Conservation (phyloP, 768 basidiomycete genomes). For the Lepiota brunneoincarnata region DNA sequence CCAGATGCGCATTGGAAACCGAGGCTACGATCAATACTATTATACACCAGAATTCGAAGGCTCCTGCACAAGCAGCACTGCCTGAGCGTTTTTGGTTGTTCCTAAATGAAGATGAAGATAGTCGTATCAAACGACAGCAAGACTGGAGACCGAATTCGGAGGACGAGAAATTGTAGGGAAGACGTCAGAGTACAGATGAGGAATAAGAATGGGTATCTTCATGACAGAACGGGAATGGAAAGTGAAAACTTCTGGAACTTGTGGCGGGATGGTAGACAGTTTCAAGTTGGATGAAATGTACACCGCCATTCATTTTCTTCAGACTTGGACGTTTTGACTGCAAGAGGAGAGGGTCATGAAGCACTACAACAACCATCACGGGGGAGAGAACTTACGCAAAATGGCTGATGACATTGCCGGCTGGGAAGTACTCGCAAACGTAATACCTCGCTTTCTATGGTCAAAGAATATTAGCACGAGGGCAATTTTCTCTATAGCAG, state of each 20-base stretch:
- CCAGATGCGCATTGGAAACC: conserved; percentile 6
- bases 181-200: conserved; percentile 1
- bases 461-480: conserved; percentile 6
- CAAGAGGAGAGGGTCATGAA: background rate
- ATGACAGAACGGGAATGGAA: conserved; percentile 8
- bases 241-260: background rate
- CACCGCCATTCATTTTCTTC: conserved; percentile 11
- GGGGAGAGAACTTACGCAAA: conserved; percentile 48
- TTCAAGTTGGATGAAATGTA: background rate
- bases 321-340: conserved; percentile 47
- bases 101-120: background rate
- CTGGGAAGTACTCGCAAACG: conserved; percentile 68
- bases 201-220: conserved; percentile 4
- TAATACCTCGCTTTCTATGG: conserved; percentile 52
- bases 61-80: background rate
- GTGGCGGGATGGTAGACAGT: background rate
- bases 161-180: conserved; percentile 7
- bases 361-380: background rate
- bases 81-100: background rate
- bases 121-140: background rate
- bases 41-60: background rate
- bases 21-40: background rate
- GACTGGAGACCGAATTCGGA: conserved; percentile 4
- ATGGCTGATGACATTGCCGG: conserved; percentile 62
- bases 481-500: conserved; percentile 3